phyloP scores from a whole-genome alignment of 129 eudicot genomes.

The Daucus carota region DH1_v3.0 NC_030385.2:14338501-14339000 shows the following conservation, averaged over 20 bases:
- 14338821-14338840: too few species aligned
- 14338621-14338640: conserved; percentile 36
- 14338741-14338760: background rate
- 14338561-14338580: conserved; percentile 10
- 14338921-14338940: too few species aligned
- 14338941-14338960: too few species aligned
- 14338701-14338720: conserved; percentile 8
- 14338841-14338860: too few species aligned
- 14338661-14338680: background rate
- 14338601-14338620: conserved; percentile 81
- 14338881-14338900: too few species aligned
- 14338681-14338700: conserved; percentile 3
- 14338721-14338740: background rate
- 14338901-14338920: too few species aligned
- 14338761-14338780: background rate
- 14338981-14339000: too few species aligned
- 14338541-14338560: background rate
- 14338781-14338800: background rate
- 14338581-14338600: conserved; percentile 1
- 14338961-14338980: too few species aligned
- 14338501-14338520: background rate
- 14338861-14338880: too few species aligned
- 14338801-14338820: too few species aligned
- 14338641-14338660: background rate
- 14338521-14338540: background rate